Evolutionary conservation across 768 basidiomycete genomes (phyloP).

Genomic region (Guyanaporus albipodus): DNA sequence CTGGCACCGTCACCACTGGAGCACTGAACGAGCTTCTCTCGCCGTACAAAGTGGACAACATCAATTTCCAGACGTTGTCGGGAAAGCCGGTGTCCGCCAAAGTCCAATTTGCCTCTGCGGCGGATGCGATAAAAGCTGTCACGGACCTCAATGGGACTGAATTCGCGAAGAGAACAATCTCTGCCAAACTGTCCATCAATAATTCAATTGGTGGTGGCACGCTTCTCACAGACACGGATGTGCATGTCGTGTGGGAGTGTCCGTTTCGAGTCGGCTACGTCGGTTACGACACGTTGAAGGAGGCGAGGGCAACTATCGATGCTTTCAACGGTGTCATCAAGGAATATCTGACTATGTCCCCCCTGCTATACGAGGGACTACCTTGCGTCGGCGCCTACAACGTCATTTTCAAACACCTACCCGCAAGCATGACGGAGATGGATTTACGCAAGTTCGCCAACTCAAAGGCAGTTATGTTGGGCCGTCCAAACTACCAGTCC

Average conservation of each 20-base stretch:
- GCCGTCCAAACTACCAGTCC: conserved; percentile 43
- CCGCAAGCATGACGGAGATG: conserved; percentile 39
- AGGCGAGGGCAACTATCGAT: conserved; percentile 50
- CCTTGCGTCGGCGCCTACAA: conserved; percentile 58
- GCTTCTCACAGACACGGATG: conserved; percentile 48
- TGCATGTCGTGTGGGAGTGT: conserved; percentile 58
- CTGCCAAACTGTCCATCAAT: conserved; percentile 43
- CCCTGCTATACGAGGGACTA: conserved; percentile 49
- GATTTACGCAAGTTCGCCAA: conserved; percentile 44
- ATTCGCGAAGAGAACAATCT: conserved; percentile 38
- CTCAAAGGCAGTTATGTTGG: conserved; percentile 49
- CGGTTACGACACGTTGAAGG: conserved; percentile 50
- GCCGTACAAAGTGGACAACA: conserved; percentile 40
- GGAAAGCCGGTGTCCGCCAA: conserved; percentile 31
- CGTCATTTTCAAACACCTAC: conserved; percentile 56
- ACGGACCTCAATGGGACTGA: conserved; percentile 45
- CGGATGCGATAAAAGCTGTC: conserved; percentile 52
- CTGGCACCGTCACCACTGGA: conserved; percentile 29
- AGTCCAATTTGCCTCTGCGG: conserved; percentile 45
- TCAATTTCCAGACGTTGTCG: conserved; percentile 29
- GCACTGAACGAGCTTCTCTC: conserved; percentile 38
- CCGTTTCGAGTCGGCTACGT: conserved; percentile 56
- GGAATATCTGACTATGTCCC: conserved; percentile 42
- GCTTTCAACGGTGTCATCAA: conserved; percentile 36
- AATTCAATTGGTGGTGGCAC: conserved; percentile 35